Conservation (phyloP, 345 rosid species). For the Gossypium turneri region DNA sequence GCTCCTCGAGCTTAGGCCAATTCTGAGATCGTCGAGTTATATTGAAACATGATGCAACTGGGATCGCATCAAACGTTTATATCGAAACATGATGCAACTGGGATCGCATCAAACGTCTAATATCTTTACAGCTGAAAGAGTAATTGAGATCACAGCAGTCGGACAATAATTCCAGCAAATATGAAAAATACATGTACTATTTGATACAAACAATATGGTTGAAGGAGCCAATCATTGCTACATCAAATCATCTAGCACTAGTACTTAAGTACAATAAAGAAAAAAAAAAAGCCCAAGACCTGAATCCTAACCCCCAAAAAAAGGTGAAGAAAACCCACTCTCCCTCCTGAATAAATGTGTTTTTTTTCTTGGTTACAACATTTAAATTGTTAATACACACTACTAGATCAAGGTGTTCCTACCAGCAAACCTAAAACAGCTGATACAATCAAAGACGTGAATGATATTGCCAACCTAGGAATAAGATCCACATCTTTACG, state of each 20-base stretch:
- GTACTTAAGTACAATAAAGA: background rate
- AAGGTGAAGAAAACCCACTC: conserved; percentile 9
- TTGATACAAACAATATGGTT: conserved; percentile 33
- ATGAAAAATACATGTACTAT: conserved; percentile 19
- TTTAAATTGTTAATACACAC: conserved; percentile 32
- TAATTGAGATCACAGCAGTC: background rate
- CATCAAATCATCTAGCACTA: conserved; percentile 30
- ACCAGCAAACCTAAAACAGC: conserved; percentile 28
- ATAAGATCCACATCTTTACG: conserved; percentile 28
- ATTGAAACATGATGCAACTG: no score
- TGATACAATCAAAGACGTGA: conserved; percentile 22
- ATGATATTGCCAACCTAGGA: conserved; percentile 2
- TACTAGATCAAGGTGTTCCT: conserved; percentile 33
- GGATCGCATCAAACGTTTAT: background rate
- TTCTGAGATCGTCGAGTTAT: no score
- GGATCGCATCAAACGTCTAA: background rate
- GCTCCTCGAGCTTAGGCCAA: no score
- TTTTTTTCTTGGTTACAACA: conserved; percentile 14
- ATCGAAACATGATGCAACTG: no score
- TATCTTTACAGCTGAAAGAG: background rate
- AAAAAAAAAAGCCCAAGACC: conserved; percentile 8
- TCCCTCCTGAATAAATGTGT: conserved; percentile 18
- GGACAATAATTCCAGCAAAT: conserved; percentile 12
- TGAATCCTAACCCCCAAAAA: conserved; percentile 22
- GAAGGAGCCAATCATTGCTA: conserved; percentile 18